Evolutionary conservation across 768 basidiomycete species (phyloP).

Genomic region (Lepiota venenata): DNA sequence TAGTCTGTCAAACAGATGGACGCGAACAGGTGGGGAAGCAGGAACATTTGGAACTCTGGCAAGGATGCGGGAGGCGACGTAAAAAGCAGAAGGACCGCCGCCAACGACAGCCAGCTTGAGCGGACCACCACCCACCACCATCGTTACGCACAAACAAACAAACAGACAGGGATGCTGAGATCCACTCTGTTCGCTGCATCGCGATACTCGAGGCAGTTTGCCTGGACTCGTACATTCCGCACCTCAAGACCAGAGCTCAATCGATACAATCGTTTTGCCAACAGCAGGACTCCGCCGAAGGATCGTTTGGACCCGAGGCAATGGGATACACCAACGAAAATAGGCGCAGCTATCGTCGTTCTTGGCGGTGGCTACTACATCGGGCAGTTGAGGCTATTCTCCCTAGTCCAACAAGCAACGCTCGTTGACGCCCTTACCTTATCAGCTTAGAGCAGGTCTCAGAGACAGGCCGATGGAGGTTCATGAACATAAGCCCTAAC

Average conservation of each 20-base stretch:
- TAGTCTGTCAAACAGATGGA: constrained; percentile 89
- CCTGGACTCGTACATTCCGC: neutral
- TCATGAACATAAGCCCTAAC: constrained; percentile 71
- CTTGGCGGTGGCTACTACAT: constrained; percentile 27
- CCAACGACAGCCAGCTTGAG: constrained; percentile 85
- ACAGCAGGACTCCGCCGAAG: neutral
- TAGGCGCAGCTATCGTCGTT: constrained; percentile 7
- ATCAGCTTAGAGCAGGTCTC: constrained; percentile 85
- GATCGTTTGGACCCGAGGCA: neutral
- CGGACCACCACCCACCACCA: too few species aligned
- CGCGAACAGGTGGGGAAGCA: constrained; percentile 31
- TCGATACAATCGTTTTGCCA: constrained; percentile 12
- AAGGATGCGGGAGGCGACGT: constrained; percentile 85
- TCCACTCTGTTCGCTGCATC: too few species aligned
- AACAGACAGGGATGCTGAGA: neutral
- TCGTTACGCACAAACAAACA: neutral
- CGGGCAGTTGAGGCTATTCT: constrained; percentile 33
- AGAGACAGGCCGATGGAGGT: constrained; percentile 85
- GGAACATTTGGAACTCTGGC: constrained; percentile 49
- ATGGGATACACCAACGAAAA: constrained; percentile 4
- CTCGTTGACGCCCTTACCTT: too few species aligned
- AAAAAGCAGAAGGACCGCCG: constrained; percentile 96
- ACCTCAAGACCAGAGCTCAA: neutral
- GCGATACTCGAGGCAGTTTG: neutral
- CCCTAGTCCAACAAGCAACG: too few species aligned